A percentile compares a stretch with the other conserved stretches of the same genome.
Conservation (phyloP, 139 green algal species). For the Chlorella sp. region DNA sequence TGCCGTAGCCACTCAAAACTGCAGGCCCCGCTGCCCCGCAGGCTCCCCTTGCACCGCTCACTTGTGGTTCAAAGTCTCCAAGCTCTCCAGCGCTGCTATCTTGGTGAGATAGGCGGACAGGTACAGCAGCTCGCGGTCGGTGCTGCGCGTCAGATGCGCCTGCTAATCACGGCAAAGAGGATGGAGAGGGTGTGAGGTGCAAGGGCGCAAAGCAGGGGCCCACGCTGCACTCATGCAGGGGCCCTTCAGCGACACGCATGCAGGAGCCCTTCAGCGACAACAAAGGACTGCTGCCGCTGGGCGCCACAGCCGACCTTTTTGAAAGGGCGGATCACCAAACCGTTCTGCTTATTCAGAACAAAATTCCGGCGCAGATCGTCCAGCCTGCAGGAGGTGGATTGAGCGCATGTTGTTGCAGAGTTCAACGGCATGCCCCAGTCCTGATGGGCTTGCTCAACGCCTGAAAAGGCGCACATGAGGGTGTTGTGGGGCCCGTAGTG, state of each 20-base stretch:
- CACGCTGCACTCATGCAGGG: no score
- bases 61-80: slow-evolving; percentile 77
- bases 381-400: neutral
- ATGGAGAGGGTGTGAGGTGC: no score
- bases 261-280: no score
- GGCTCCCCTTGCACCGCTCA: slow-evolving; percentile 39
- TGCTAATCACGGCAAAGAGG: no score
- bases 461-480: slow-evolving; percentile 89
- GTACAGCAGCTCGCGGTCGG: slow-evolving; percentile 87
- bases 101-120: slow-evolving; percentile 83
- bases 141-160: slow-evolving; percentile 73
- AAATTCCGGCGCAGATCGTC: slow-evolving; percentile 96
- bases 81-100: slow-evolving; percentile 69
- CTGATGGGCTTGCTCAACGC: no score
- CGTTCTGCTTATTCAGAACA: slow-evolving; percentile 91
- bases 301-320: slow-evolving; percentile 39
- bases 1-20: neutral
- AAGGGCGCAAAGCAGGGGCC: no score
- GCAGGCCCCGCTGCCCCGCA: neutral
- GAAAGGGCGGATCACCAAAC: slow-evolving; percentile 94
- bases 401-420: neutral
- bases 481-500: slow-evolving; percentile 81
- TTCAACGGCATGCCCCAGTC: no score
- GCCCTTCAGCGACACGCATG: no score
- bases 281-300: neutral